A percentile compares a stretch with the other conserved stretches of the same genome.
phyloP scores from a whole-genome alignment of 305 asterid genomes.

The Fraxinus floribunda region DNA sequence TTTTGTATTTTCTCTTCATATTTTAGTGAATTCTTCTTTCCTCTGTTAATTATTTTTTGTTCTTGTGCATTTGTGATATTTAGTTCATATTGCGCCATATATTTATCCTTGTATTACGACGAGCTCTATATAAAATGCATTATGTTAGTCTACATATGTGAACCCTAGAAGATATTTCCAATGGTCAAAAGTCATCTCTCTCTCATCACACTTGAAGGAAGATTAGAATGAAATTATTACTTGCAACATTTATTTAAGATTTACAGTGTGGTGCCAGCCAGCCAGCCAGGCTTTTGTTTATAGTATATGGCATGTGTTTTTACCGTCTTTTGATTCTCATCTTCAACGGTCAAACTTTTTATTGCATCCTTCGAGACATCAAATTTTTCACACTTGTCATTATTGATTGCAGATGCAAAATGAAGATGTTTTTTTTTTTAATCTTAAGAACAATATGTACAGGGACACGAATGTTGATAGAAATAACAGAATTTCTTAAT shows the following conservation, averaged over 20 bases:
- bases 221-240: slow-evolving; percentile 31
- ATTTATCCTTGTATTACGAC: too few relatives aligned
- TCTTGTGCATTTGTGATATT: too few relatives aligned
- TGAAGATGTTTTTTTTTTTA: neutral
- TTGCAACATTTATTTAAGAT: slow-evolving; percentile 32
- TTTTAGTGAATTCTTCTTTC: too few relatives aligned
- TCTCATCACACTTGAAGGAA: neutral
- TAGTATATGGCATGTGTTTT: slow-evolving; percentile 50
- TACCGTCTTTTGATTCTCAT: slow-evolving; percentile 57
- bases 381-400: neutral
- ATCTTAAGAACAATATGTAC: neutral
- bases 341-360: slow-evolving; percentile 63
- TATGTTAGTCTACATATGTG: neutral
- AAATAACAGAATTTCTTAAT: too few relatives aligned
- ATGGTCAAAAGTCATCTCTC: slow-evolving; percentile 39
- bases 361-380: slow-evolving; percentile 47
- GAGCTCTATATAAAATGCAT: too few relatives aligned
- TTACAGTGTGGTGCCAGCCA: slow-evolving; percentile 30
- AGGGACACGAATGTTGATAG: neutral
- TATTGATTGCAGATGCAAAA: neutral
- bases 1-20: too few relatives aligned
- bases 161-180: slow-evolving; percentile 8
- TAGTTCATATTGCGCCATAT: too few relatives aligned
- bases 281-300: slow-evolving; percentile 28
- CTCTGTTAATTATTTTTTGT: too few relatives aligned